phyloP scores from a whole-genome alignment of 768 basidiomycete genomes.

The Mycena floridula region DNA sequence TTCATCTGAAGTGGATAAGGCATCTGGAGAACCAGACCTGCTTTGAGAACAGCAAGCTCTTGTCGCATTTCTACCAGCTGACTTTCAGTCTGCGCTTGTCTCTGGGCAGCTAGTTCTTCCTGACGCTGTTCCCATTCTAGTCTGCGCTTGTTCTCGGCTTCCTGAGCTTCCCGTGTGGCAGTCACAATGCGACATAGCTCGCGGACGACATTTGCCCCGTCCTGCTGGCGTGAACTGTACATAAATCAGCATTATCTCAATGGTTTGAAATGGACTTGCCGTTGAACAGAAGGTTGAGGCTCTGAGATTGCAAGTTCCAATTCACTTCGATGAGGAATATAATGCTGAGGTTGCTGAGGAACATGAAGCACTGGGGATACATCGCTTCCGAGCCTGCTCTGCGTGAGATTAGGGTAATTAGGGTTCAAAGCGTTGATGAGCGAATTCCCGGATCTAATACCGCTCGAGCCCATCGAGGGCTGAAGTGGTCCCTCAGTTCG shows the following conservation, averaged over 20 bases:
- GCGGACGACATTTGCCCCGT: constrained; percentile 35
- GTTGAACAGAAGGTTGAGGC: constrained; percentile 23
- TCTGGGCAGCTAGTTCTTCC: constrained; percentile 49
- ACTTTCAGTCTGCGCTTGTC: constrained; percentile 54
- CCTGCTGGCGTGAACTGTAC: too few species aligned
- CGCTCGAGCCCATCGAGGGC: neutral
- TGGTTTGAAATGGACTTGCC: too few species aligned
- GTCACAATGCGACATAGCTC: constrained; percentile 55
- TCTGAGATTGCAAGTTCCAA: constrained; percentile 56
- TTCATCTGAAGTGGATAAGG: too few species aligned
- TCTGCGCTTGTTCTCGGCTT: constrained; percentile 53
- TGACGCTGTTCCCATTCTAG: constrained; percentile 66
- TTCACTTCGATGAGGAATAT: constrained; percentile 57
- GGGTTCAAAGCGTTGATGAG: constrained; percentile 78
- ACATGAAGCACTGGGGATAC: too few species aligned
- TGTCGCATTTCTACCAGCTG: constrained; percentile 49
- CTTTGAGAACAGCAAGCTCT: constrained; percentile 42
- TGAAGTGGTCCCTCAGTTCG: constrained; percentile 17
- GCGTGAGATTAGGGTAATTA: constrained; percentile 37
- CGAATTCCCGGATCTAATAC: constrained; percentile 60
- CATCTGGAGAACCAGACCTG: constrained; percentile 22
- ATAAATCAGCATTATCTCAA: too few species aligned
- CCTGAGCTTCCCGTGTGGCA: constrained; percentile 54
- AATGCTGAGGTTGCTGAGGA: constrained; percentile 22
- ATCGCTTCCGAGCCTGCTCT: too few species aligned